Percentiles rank a stretch among this genome's conserved stretches.
Conservation (phyloP, 2,329 filamentous ascomycete genomes). For the Microdochium paspali region DNA sequence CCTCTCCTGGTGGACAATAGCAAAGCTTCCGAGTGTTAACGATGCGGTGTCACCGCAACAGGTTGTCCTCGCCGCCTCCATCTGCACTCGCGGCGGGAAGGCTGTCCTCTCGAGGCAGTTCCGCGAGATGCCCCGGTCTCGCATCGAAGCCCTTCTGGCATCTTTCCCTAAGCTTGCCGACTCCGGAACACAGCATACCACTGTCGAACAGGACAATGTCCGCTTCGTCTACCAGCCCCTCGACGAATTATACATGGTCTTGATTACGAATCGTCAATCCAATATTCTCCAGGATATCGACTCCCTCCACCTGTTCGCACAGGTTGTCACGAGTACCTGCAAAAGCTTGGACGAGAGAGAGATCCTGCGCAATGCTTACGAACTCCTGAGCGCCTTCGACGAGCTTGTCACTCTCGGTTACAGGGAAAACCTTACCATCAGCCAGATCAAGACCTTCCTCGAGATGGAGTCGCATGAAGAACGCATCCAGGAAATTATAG, state of each 20-base stretch:
- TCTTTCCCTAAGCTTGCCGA: constrained; percentile 97
- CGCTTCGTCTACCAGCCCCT: constrained; percentile 98
- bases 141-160: constrained; percentile 91
- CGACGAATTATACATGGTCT: constrained; percentile 98
- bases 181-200: constrained; percentile 93
- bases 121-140: constrained; percentile 91
- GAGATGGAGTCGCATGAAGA: constrained; percentile 99
- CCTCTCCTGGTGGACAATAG: background rate
- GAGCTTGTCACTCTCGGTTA: constrained; percentile 95
- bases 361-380: constrained; percentile 90
- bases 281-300: constrained; percentile 99
- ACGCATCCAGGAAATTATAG: constrained; percentile 96
- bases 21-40: background rate
- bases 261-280: constrained; percentile 98
- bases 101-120: constrained; percentile 97
- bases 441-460: constrained; percentile 97
- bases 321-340: constrained; percentile 94
- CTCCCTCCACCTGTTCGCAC: constrained; percentile 92
- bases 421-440: constrained; percentile 88
- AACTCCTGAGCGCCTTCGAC: constrained; percentile 92
- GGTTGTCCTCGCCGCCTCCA: constrained; percentile 98
- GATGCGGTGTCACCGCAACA: constrained; percentile 25
- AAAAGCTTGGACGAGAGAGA: constrained; percentile 93
- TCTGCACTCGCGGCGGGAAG: constrained; percentile 97
- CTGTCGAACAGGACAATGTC: constrained; percentile 97